These are phyloP conservation scores for Mallotus nudiflorus DNA, from an alignment of 345 rosid species.

Conservation along the genomic window DNA sequence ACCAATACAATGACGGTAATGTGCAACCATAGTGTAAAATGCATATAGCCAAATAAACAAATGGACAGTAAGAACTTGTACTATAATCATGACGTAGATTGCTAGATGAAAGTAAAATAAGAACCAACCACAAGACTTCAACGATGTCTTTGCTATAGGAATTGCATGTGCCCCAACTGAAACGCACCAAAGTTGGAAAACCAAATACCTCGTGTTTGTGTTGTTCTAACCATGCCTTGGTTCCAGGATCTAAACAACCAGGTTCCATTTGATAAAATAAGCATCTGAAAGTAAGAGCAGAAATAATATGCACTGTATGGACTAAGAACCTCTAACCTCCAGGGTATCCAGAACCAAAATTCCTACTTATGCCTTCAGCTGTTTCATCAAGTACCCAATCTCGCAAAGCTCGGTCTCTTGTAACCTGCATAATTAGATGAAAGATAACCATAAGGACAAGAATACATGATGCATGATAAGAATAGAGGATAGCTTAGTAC, in stretches of 20 bases:
- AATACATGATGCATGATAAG: not conserved
- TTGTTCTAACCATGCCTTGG: conserved; percentile 79
- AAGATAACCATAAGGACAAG: conserved; percentile 4
- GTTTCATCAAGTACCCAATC: conserved; percentile 87
- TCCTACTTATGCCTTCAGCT: conserved; percentile 60
- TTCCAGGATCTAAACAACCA: conserved; percentile 73
- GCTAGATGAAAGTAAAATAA: conserved; percentile 9
- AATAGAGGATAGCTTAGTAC: conserved; percentile 36
- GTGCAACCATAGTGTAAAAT: not conserved
- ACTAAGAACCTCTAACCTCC: conserved; percentile 55
- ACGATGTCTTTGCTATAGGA: conserved; percentile 56
- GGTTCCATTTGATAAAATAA: conserved; percentile 14
- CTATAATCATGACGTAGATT: not conserved
- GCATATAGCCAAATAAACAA: not conserved
- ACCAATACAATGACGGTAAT: not conserved
- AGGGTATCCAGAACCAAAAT: conserved; percentile 96
- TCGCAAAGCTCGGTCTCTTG: conserved; percentile 85
- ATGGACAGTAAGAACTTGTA: conserved; percentile 1
- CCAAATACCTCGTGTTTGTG: conserved; percentile 85
- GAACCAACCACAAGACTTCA: conserved; percentile 75
- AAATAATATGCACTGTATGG: not conserved
- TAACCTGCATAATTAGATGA: conserved; percentile 52
- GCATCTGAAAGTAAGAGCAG: not conserved
- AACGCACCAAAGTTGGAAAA: conserved; percentile 83
- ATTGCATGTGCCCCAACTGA: conserved; percentile 97